These are phyloP conservation scores for Pleurotus cornucopiae DNA, from an alignment of 768 basidiomycete species.

Conservation along the genomic window DNA sequence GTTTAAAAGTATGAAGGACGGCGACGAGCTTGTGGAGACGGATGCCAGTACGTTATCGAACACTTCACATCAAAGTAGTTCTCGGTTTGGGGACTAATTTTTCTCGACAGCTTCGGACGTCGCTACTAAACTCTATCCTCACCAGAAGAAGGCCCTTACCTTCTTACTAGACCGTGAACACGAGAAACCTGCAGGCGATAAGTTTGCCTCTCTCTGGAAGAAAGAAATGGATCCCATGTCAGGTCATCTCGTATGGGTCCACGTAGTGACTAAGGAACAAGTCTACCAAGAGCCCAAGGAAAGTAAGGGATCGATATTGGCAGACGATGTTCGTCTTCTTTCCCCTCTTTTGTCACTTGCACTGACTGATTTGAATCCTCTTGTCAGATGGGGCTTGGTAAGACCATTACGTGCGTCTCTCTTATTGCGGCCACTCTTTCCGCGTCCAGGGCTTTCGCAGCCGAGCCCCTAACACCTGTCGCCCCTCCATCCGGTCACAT, in stretches of 20 bases:
- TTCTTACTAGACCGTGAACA: conserved; percentile 89
- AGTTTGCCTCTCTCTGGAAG: conserved; percentile 72
- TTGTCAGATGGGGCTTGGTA: conserved; percentile 92
- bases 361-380: conserved; percentile 9
- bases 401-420: conserved; percentile 94
- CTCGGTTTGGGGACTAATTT: neutral
- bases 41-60: conserved; percentile 62
- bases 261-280: conserved; percentile 82
- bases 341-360: conserved; percentile 1
- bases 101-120: conserved; percentile 54
- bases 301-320: conserved; percentile 85
- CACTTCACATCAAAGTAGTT: too few relatives aligned
- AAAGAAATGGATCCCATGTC: conserved; percentile 44
- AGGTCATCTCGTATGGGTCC: conserved; percentile 57
- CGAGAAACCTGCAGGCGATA: conserved; percentile 51
- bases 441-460: conserved; percentile 64
- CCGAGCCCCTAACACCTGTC: conserved; percentile 43
- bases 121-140: conserved; percentile 87
- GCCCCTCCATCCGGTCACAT: conserved; percentile 30
- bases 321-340: conserved; percentile 80
- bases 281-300: conserved; percentile 61
- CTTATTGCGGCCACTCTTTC: conserved; percentile 83
- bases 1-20: conserved; percentile 83
- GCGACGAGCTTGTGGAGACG: conserved; percentile 82
- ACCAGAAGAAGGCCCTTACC: conserved; percentile 96